Conservation (phyloP, 345 rosid species). For the Heritiera littoralis region DNA sequence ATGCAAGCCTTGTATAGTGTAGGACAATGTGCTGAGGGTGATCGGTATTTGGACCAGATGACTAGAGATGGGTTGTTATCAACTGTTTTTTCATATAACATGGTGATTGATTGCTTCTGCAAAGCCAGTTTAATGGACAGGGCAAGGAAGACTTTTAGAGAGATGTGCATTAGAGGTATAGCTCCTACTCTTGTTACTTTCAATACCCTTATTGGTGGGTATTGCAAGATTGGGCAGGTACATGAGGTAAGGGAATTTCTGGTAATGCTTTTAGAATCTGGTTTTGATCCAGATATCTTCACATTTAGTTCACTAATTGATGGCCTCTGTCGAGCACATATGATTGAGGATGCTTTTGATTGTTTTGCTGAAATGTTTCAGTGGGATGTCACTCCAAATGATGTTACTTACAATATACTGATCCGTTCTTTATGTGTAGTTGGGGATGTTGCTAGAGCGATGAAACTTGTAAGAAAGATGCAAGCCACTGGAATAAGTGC, state of each 20-base stretch:
- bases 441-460: slow-evolving; percentile 58
- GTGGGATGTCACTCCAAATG: slow-evolving; percentile 81
- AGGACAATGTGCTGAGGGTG: slow-evolving; percentile 50
- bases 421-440: slow-evolving; percentile 53
- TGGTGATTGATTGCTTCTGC: slow-evolving; percentile 79
- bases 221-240: slow-evolving; percentile 54
- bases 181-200: slow-evolving; percentile 77
- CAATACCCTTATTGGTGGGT: slow-evolving; percentile 69
- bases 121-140: slow-evolving; percentile 51
- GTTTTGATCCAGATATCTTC: slow-evolving; percentile 69
- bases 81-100: slow-evolving; percentile 63
- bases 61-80: slow-evolving; percentile 46
- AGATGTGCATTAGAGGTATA: slow-evolving; percentile 56
- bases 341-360: slow-evolving; percentile 69
- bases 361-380: slow-evolving; percentile 80
- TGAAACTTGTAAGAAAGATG: slow-evolving; percentile 61
- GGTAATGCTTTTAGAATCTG: slow-evolving; percentile 54
- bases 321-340: slow-evolving; percentile 67
- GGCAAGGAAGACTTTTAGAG: slow-evolving; percentile 45
- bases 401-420: slow-evolving; percentile 54
- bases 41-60: slow-evolving; percentile 54
- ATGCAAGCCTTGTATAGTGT: slow-evolving; percentile 59
- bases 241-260: slow-evolving; percentile 44
- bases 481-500: slow-evolving; percentile 58
- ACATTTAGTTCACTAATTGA: slow-evolving; percentile 78